Base-by-base conservation (phyloP, 345 rosid species). In the Salix arbutifolia region DNA sequence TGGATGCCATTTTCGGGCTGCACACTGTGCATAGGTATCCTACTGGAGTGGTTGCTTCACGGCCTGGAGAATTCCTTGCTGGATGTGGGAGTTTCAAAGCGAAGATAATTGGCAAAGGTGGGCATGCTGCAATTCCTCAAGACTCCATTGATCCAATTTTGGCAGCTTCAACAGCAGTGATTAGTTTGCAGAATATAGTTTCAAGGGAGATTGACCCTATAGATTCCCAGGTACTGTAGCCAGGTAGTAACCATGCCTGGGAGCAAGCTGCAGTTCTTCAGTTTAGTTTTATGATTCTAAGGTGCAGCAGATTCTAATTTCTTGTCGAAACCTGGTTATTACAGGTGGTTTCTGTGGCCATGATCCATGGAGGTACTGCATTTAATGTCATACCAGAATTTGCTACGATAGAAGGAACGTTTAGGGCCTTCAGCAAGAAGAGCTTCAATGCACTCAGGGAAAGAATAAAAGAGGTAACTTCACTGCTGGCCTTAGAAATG, bases 51-150 rank as follows among this genome's bases (percentile, higher is more conserved):
- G 89, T 82, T 28, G 84, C 86, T 3, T 80, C 90, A 0, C 80
- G 91, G 69, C 88, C 94, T 14, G 85, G 87, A 38, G 89, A 80
- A 35, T 85, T 91, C 76, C 87, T 91, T 42, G 94, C 92, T 0
- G 94, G 94, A 2, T 86, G 91, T 74, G 92, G 92, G 11, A 78
- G 89, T 79, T 91, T 91, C 79, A 82, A 81, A 69, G 92, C 90
- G 13, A 84, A 74, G 64, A 88, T 91, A 33, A 78, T 56, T 6
- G 91, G 94, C 0, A 88, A 82, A 83, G 88, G 90, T 5, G 91
- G 91, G 21, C 91, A 89, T 38, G 91, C 89, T 1, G 91, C 90
- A 2, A 48, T 61, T 46, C 90, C 91, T 10, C 90, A 89, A 16
- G 67, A 81, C 56, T 77, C 91, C 12, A 84, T 89, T 69, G 92